A percentile compares a stretch with the other conserved stretches of the same genome.
These are phyloP conservation scores for Epichloe aotearoae DNA, from an alignment of 2,329 filamentous ascomycete genomes.

Conservation along the genomic window DNA sequence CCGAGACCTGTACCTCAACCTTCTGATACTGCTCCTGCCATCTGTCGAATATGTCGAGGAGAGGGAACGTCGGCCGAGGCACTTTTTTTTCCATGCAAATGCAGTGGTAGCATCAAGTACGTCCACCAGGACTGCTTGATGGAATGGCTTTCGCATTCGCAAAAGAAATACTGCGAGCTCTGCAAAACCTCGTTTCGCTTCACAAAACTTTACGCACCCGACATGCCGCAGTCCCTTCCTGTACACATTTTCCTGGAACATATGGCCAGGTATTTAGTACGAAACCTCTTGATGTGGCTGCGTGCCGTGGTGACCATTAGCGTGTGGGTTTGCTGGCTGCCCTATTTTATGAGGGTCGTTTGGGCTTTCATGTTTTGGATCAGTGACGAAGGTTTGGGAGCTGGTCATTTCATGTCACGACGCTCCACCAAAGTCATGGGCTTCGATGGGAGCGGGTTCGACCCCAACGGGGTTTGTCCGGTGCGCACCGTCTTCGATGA, in stretches of 20 bases:
- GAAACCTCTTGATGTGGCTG: constrained; percentile 63
- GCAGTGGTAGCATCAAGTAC: constrained; percentile 95
- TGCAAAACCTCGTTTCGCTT: constrained; percentile 98
- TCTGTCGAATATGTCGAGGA: constrained; percentile 93
- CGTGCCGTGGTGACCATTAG: constrained; percentile 65
- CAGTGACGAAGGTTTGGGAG: constrained; percentile 57
- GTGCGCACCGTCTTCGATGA: constrained; percentile 7
- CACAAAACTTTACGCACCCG: constrained; percentile 89
- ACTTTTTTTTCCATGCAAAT: constrained; percentile 96
- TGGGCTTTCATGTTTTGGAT: constrained; percentile 96
- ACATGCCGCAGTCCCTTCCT: constrained; percentile 81
- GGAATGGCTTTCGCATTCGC: constrained; percentile 96
- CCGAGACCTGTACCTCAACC: constrained; percentile 9
- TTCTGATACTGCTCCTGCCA: constrained; percentile 43
- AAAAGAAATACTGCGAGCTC: constrained; percentile 98
- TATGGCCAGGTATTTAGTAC: constrained; percentile 57
- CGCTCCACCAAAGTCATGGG: neutral
- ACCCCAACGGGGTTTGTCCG: neutral
- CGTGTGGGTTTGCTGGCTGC: constrained; percentile 82
- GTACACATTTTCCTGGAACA: constrained; percentile 69
- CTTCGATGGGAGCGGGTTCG: neutral
- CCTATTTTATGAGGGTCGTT: constrained; percentile 78
- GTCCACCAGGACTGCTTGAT: constrained; percentile 97
- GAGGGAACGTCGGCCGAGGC: constrained; percentile 74
- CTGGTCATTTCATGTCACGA: constrained; percentile 12